phyloP scores from a whole-genome alignment of 495 filamentous ascomycete species.

The Penicillium coffeae region DNA sequence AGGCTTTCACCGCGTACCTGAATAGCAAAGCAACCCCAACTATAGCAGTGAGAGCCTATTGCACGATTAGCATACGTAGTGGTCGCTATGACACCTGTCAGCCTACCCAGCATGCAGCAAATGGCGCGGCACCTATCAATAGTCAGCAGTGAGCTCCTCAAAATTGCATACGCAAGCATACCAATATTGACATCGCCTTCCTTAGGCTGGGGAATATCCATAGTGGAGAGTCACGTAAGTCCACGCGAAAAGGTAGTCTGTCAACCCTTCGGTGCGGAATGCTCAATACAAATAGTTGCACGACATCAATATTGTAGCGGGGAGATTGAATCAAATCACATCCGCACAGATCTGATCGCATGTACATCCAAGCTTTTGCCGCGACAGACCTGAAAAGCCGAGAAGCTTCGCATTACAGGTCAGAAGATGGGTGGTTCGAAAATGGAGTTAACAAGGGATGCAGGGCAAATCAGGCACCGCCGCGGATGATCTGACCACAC shows the following conservation, averaged over 20 bases:
- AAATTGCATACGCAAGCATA: slow-evolving; percentile 11
- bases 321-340: not conserved
- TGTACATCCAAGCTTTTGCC: not conserved
- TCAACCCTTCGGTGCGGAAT: not conserved
- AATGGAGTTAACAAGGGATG: slow-evolving; percentile 13
- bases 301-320: not conserved
- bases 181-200: slow-evolving; percentile 32
- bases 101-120: slow-evolving; percentile 31
- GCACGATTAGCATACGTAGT: not conserved
- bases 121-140: slow-evolving; percentile 20
- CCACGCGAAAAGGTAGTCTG: not conserved
- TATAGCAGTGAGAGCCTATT: slow-evolving; percentile 28
- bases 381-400: not conserved
- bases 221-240: slow-evolving; percentile 6
- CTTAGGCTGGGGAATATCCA: slow-evolving; percentile 25
- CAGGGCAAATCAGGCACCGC: not conserved
- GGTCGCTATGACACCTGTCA: not conserved
- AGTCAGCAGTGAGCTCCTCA: slow-evolving; percentile 2
- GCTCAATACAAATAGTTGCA: not conserved
- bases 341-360: not conserved
- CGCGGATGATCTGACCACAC: not conserved
- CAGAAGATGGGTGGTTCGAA: slow-evolving; percentile 3
- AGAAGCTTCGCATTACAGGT: slow-evolving; percentile 14
- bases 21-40: slow-evolving; percentile 29
- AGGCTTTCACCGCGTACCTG: slow-evolving; percentile 30